These are phyloP conservation scores for Kodamaea neixiangensis DNA, from an alignment of 805 yeast genomes.

Conservation along the genomic window DNA sequence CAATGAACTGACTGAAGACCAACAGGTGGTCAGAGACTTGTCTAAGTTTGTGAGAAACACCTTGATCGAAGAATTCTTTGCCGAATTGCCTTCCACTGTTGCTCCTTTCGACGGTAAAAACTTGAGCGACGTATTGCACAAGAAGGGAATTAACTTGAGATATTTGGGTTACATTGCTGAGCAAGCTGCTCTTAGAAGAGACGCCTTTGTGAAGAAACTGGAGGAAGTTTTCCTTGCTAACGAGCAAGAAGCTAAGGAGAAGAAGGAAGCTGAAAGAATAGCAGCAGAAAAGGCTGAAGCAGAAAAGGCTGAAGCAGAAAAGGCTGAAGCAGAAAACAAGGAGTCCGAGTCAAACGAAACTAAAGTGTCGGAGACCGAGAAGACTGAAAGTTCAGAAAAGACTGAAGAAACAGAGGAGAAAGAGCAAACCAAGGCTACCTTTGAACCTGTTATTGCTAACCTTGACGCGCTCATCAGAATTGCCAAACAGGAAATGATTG, in stretches of 20 bases:
- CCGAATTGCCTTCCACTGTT: slow-evolving; percentile 52
- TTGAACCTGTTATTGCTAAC: slow-evolving; percentile 44
- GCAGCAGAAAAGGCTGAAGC: slow-evolving; percentile 26
- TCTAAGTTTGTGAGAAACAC: slow-evolving; percentile 60
- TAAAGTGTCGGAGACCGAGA: slow-evolving; percentile 23
- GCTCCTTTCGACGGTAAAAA: slow-evolving; percentile 85
- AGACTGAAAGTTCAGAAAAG: slow-evolving; percentile 23
- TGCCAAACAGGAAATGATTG: slow-evolving; percentile 66
- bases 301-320: slow-evolving; percentile 27
- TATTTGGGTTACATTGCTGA: slow-evolving; percentile 71
- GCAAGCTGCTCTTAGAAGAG: slow-evolving; percentile 24
- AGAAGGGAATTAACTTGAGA: slow-evolving; percentile 83
- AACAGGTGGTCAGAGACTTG: slow-evolving; percentile 65
- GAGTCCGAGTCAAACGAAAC: slow-evolving; percentile 10
- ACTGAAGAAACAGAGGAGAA: slow-evolving; percentile 25
- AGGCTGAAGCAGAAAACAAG: slow-evolving; percentile 10
- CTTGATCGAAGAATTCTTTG: slow-evolving; percentile 64
- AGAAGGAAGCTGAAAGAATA: slow-evolving; percentile 28
- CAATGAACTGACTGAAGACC: slow-evolving; percentile 49
- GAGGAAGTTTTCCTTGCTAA: slow-evolving; percentile 24
- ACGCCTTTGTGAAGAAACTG: slow-evolving; percentile 16
- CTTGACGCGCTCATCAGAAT: slow-evolving; percentile 50
- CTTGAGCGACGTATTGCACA: slow-evolving; percentile 68
- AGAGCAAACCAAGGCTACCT: slow-evolving; percentile 35
- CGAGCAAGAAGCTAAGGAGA: slow-evolving; percentile 22